phyloP scores from a whole-genome alignment of 2,329 filamentous ascomycete genomes.

The Neurospora sp. region DNA sequence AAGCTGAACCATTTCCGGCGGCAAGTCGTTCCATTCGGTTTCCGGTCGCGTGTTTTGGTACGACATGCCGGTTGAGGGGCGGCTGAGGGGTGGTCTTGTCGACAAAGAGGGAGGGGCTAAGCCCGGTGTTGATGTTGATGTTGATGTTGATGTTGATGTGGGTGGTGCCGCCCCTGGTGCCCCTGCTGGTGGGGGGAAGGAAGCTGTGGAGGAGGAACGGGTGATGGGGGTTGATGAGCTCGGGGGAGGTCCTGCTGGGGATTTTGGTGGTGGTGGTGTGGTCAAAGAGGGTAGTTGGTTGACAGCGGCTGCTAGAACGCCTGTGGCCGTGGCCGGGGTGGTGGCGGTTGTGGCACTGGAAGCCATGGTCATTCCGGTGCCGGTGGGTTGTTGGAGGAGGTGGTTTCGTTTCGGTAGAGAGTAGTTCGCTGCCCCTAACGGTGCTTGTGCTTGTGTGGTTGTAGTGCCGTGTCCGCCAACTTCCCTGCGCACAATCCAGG shows the following conservation, averaged over 20 bases:
- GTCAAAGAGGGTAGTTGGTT: slow-evolving; percentile 12
- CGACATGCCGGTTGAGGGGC: slow-evolving; percentile 27
- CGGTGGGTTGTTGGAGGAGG: neutral
- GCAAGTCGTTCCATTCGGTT: slow-evolving; percentile 57
- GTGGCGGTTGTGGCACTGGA: neutral
- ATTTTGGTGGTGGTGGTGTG: slow-evolving; percentile 5
- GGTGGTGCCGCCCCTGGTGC: slow-evolving; percentile 6
- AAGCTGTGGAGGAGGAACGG: slow-evolving; percentile 2
- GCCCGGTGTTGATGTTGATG: neutral
- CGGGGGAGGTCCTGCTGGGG: neutral
- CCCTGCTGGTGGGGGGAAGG: slow-evolving; percentile 1
- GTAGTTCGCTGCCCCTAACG: neutral
- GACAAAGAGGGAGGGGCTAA: slow-evolving; percentile 11
- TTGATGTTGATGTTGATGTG: neutral
- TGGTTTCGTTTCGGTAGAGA: neutral
- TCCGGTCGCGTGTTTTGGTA: slow-evolving; percentile 50
- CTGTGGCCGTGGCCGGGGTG: neutral
- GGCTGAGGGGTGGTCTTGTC: slow-evolving; percentile 13
- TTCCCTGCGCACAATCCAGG: slow-evolving; percentile 46
- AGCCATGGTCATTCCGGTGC: neutral
- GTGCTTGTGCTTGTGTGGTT: slow-evolving; percentile 13
- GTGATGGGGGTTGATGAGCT: slow-evolving; percentile 6
- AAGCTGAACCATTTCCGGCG: slow-evolving; percentile 43
- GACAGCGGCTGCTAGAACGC: slow-evolving; percentile 12
- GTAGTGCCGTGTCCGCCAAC: slow-evolving; percentile 20